A percentile compares a stretch with the other conserved stretches of the same genome.
phyloP scores from a whole-genome alignment of 1,284 basidiomycete species.

The Clitocybe nebularis region DNA sequence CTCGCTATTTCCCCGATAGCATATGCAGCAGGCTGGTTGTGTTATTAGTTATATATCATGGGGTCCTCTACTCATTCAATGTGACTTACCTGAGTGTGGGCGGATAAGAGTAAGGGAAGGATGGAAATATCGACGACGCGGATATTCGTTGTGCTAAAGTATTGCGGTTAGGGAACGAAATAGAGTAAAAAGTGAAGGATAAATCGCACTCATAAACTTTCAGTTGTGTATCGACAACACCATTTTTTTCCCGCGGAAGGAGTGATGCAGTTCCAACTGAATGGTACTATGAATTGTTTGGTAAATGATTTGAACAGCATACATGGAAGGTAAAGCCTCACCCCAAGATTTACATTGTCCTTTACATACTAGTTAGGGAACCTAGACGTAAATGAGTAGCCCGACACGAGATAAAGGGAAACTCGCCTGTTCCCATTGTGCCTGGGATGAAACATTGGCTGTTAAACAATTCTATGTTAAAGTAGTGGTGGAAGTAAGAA shows the following conservation, averaged over 20 bases:
- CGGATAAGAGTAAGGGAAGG: constrained; percentile 22
- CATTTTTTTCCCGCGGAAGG: constrained; percentile 46
- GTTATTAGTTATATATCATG: constrained; percentile 1
- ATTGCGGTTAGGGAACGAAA: not conserved
- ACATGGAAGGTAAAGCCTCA: too few relatives aligned
- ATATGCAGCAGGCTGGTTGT: constrained; percentile 17
- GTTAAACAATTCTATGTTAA: not conserved
- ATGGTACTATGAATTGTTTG: constrained; percentile 22
- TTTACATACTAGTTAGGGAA: constrained; percentile 19
- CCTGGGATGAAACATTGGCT: constrained; percentile 15
- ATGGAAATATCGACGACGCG: constrained; percentile 24
- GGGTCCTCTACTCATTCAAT: not conserved
- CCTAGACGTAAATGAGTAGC: not conserved
- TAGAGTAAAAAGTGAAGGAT: not conserved
- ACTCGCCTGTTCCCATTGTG: constrained; percentile 15
- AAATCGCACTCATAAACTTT: constrained; percentile 26
- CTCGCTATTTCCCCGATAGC: constrained; percentile 21
- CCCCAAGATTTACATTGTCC: constrained; percentile 17
- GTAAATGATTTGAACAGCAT: too few relatives aligned
- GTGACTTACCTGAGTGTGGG: constrained; percentile 21
- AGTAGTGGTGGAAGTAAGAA: not conserved
- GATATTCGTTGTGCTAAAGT: constrained; percentile 20
- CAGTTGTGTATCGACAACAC: constrained; percentile 50
- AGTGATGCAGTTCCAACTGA: constrained; percentile 48
- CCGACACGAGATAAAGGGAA: not conserved